Conservation (phyloP, 2,329 filamentous ascomycete species). For the Xylogone sp. region DNA sequence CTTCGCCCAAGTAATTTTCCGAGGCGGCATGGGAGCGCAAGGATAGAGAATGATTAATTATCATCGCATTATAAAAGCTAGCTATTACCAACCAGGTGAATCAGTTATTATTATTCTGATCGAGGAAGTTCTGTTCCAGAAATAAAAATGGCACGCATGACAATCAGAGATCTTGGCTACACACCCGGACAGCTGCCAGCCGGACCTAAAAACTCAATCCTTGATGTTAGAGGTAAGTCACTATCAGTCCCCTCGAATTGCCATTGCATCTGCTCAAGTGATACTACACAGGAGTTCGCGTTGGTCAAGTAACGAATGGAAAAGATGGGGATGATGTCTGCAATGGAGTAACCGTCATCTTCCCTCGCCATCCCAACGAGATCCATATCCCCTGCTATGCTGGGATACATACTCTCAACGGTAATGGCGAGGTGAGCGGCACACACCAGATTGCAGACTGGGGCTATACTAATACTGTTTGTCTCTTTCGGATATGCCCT, state of each 20-base stretch:
- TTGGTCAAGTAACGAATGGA: conserved; percentile 25
- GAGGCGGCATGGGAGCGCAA: no score
- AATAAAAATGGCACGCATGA: conserved; percentile 14
- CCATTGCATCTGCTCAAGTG: background rate
- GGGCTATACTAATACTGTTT: conserved; percentile 25
- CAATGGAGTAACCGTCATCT: conserved; percentile 25
- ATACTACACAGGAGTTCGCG: conserved; percentile 18
- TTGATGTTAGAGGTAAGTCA: conserved; percentile 23
- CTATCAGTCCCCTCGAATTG: background rate
- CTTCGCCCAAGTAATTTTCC: no score
- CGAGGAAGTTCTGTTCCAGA: background rate
- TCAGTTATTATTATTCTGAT: no score
- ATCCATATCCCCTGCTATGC: conserved; percentile 26
- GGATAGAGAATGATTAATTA: no score
- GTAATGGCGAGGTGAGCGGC: conserved; percentile 26
- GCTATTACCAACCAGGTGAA: no score
- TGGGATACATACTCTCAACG: conserved; percentile 23
- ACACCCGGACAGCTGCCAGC: conserved; percentile 19
- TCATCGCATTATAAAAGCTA: no score
- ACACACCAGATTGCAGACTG: conserved; percentile 25
- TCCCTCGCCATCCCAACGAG: conserved; percentile 22
- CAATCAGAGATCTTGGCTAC: conserved; percentile 24
- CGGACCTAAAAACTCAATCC: conserved; percentile 26
- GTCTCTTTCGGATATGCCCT: conserved; percentile 4
- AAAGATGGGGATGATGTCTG: conserved; percentile 20